These are phyloP conservation scores for Phytophthora melonis DNA, from an alignment of 352 stramenopile genomes.

Conservation along the genomic window DNA sequence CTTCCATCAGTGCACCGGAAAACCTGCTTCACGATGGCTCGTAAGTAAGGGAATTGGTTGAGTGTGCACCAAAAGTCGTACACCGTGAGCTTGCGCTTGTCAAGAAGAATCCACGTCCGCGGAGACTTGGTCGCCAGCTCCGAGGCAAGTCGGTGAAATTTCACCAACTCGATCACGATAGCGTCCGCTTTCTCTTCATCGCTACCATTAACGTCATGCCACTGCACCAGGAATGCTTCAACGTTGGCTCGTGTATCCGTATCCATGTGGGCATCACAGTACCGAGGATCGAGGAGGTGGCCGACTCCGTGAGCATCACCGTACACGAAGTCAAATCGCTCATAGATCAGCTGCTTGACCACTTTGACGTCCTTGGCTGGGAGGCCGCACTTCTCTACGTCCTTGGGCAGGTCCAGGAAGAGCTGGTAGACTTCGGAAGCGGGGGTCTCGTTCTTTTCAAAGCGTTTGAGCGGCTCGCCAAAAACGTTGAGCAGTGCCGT, in stretches of 20 bases:
- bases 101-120: neutral
- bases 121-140: neutral
- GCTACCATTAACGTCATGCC: neutral
- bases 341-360: neutral
- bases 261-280: neutral
- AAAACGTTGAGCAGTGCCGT: neutral
- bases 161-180: neutral
- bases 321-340: neutral
- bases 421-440: neutral
- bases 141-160: neutral
- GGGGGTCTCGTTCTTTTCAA: neutral
- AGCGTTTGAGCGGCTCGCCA: neutral
- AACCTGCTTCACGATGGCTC: neutral
- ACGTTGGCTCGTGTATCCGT: neutral
- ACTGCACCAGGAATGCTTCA: neutral
- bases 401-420: neutral
- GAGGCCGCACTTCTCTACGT: neutral
- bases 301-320: neutral
- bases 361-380: neutral
- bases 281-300: neutral
- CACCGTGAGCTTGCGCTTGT: neutral
- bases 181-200: neutral
- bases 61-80: neutral
- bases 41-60: neutral
- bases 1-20: neutral